These are phyloP conservation scores for Trematosphaeria pertusa DNA, from an alignment of 2,329 filamentous ascomycete species.

Conservation along the genomic window DNA sequence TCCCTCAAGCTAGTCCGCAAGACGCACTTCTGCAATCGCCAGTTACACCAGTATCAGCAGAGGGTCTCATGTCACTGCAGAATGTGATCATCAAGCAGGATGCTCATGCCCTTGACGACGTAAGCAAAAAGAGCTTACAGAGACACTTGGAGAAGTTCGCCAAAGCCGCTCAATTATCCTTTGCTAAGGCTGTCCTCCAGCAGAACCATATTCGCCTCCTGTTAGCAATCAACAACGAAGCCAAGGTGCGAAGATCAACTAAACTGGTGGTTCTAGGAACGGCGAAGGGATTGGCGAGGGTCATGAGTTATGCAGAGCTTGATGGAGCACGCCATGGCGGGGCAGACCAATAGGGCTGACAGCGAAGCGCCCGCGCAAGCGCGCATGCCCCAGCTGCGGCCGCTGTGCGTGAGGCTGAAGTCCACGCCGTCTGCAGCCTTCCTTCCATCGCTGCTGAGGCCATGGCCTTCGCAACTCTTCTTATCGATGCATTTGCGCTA, in stretches of 20 bases:
- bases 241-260: slow-evolving; percentile 28
- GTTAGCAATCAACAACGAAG: slow-evolving; percentile 32
- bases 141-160: slow-evolving; percentile 21
- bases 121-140: slow-evolving; percentile 22
- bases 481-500: slow-evolving; percentile 2
- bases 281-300: slow-evolving; percentile 20
- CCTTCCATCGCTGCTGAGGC: slow-evolving; percentile 3
- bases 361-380: no score
- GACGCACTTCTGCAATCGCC: slow-evolving; percentile 34
- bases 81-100: slow-evolving; percentile 25
- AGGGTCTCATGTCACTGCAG: slow-evolving; percentile 26
- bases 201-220: slow-evolving; percentile 35
- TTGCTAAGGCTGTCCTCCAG: slow-evolving; percentile 27
- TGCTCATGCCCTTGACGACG: slow-evolving; percentile 20
- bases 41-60: slow-evolving; percentile 28
- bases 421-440: slow-evolving; percentile 1
- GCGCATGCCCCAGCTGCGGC: no score
- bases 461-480: slow-evolving; percentile 1
- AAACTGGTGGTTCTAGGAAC: no score
- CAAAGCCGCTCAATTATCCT: slow-evolving; percentile 30
- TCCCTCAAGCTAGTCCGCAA: slow-evolving; percentile 23
- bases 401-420: slow-evolving; percentile 1
- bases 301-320: slow-evolving; percentile 34
- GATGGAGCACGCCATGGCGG: no score
- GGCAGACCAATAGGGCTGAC: no score